Evolutionary conservation across 192 early-diverging fungal genomes (phyloP).

Genomic region (Backusella psychrophila): DNA sequence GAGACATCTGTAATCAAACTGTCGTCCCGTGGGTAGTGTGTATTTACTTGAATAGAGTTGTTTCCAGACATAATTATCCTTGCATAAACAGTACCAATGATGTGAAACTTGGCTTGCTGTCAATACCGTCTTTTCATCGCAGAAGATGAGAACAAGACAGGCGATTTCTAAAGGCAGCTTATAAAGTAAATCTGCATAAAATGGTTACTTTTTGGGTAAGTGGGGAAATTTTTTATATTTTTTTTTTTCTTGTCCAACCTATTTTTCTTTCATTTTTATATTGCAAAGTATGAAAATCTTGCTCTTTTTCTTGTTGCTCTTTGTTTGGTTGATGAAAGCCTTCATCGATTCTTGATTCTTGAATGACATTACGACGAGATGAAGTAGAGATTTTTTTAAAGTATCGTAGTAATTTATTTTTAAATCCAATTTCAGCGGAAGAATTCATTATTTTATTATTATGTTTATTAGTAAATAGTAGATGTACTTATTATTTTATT

Average conservation of each 20-base stretch:
- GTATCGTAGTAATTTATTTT: background rate
- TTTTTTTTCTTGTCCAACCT: background rate
- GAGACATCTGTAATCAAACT: constrained; percentile 8
- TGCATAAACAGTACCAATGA: constrained; percentile 8
- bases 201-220: background rate
- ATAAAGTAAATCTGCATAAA: constrained; percentile 18
- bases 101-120: background rate
- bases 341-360: constrained; percentile 9
- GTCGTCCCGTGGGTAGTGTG: background rate
- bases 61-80: constrained; percentile 23
- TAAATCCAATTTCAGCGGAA: background rate
- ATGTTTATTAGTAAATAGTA: background rate
- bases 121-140: constrained; percentile 12
- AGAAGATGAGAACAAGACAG: constrained; percentile 7
- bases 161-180: constrained; percentile 18
- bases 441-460: background rate
- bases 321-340: constrained; percentile 9
- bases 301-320: background rate
- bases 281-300: background rate
- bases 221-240: background rate
- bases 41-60: background rate
- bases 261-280: background rate
- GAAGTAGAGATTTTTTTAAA: background rate
- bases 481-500: background rate
- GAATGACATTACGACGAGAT: constrained; percentile 10